Percentiles rank a stretch among this genome's conserved stretches.
phyloP scores from a whole-genome alignment of 768 basidiomycete species.

The Nidularia pulvinata region DNA sequence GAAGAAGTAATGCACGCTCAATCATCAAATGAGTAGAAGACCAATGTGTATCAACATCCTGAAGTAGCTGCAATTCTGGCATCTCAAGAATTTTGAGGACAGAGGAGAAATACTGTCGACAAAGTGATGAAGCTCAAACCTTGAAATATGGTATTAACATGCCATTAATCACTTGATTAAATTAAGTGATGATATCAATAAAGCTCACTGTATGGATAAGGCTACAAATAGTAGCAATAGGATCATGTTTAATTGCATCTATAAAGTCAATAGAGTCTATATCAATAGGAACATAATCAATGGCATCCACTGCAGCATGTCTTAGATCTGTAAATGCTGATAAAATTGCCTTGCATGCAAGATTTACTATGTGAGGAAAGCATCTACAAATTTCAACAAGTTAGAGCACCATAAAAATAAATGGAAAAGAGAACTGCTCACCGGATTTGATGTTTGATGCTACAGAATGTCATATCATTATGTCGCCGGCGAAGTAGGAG shows the following conservation, averaged over 20 bases:
- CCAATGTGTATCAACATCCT: conserved; percentile 18
- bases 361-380: background rate
- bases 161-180: background rate
- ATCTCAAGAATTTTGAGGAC: background rate
- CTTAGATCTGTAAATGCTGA: background rate
- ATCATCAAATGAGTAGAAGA: conserved; percentile 21
- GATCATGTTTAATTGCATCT: background rate
- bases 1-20: conserved; percentile 17
- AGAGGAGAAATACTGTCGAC: background rate
- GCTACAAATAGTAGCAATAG: background rate
- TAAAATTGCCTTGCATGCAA: background rate
- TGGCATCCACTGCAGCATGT: background rate
- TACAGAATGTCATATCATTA: background rate
- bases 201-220: background rate
- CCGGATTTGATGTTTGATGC: background rate
- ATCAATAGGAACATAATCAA: background rate
- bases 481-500: background rate
- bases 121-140: background rate
- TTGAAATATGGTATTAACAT: background rate
- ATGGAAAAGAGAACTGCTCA: background rate
- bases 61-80: conserved; percentile 17
- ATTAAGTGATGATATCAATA: background rate
- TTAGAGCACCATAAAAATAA: background rate
- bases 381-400: background rate
- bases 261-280: background rate